Conservation (phyloP, 257 asterid genomes). For the Salvia miltiorrhiza region DNA sequence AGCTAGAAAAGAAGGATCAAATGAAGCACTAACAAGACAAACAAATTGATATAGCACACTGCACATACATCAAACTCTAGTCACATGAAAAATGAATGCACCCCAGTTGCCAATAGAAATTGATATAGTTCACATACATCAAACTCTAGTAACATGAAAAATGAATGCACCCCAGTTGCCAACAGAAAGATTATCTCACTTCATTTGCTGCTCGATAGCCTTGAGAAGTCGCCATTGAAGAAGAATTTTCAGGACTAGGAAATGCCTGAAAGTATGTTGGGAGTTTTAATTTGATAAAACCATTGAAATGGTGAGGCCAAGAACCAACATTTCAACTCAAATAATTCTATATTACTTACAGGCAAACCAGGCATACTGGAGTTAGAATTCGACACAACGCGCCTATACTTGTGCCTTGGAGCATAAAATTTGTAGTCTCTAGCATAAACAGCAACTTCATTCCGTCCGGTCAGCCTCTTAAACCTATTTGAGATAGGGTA, state of each 20-base stretch:
- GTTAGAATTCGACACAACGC: slow-evolving; percentile 60
- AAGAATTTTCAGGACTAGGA: slow-evolving; percentile 58
- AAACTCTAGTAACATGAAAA: slow-evolving; percentile 14
- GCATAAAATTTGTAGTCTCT: slow-evolving; percentile 96
- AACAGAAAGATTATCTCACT: slow-evolving; percentile 38
- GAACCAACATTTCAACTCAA: slow-evolving; percentile 15
- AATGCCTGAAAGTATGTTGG: slow-evolving; percentile 43
- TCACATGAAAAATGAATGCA: slow-evolving; percentile 14
- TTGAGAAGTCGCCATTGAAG: slow-evolving; percentile 57
- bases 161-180: slow-evolving; percentile 17
- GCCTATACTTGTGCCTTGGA: slow-evolving; percentile 95
- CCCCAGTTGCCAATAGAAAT: slow-evolving; percentile 11
- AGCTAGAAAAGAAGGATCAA: slow-evolving; percentile 4
- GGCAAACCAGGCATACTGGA: slow-evolving; percentile 70
- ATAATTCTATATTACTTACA: slow-evolving; percentile 40
- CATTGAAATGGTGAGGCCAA: slow-evolving; percentile 19
- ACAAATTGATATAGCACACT: slow-evolving; percentile 1
- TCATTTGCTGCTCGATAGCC: slow-evolving; percentile 57
- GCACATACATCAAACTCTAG: slow-evolving; percentile 7
- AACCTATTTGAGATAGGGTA: slow-evolving; percentile 50
- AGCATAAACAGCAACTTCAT: slow-evolving; percentile 72
- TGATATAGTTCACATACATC: background rate
- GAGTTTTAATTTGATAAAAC: slow-evolving; percentile 4
- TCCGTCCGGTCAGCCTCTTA: slow-evolving; percentile 86
- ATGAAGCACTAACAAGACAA: background rate